These are phyloP conservation scores for Xerocomus brunneocitrinus DNA, from an alignment of 768 basidiomycete species.

Conservation along the genomic window DNA sequence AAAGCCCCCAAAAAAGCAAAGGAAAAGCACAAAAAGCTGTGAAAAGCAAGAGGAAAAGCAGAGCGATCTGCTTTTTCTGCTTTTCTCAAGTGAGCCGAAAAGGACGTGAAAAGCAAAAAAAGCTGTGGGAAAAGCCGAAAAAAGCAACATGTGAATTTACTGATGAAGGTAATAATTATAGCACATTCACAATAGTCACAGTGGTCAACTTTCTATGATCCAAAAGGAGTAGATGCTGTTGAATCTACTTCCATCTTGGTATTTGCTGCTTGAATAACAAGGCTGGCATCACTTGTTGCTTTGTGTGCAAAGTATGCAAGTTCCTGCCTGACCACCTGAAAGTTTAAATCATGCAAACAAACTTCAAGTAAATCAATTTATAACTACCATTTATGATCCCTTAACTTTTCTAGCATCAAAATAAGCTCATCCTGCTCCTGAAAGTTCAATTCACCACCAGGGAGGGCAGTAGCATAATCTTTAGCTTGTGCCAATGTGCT, in stretches of 20 bases:
- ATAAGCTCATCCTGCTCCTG: slow-evolving; percentile 72
- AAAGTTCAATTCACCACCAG: slow-evolving; percentile 68
- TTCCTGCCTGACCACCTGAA: slow-evolving; percentile 41
- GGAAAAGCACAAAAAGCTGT: no score
- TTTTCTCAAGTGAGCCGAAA: no score
- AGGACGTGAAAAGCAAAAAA: no score
- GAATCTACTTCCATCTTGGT: slow-evolving; percentile 68
- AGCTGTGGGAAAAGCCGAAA: no score
- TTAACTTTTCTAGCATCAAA: slow-evolving; percentile 57
- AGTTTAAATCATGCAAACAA: background rate
- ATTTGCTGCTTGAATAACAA: slow-evolving; percentile 24
- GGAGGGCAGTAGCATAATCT: slow-evolving; percentile 51
- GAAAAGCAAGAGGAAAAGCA: no score
- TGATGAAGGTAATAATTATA: no score
- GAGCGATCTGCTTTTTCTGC: no score
- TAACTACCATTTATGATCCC: slow-evolving; percentile 46
- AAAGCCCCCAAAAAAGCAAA: no score
- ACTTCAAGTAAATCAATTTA: no score
- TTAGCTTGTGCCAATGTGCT: slow-evolving; percentile 54
- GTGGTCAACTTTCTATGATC: slow-evolving; percentile 23
- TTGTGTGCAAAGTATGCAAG: slow-evolving; percentile 48
- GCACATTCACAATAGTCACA: no score
- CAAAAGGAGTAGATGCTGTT: slow-evolving; percentile 65
- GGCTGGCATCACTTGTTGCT: slow-evolving; percentile 33
- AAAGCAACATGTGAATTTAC: no score